Conservation (phyloP, 2,329 filamentous ascomycete species). For the Aspergillus melleus region DNA sequence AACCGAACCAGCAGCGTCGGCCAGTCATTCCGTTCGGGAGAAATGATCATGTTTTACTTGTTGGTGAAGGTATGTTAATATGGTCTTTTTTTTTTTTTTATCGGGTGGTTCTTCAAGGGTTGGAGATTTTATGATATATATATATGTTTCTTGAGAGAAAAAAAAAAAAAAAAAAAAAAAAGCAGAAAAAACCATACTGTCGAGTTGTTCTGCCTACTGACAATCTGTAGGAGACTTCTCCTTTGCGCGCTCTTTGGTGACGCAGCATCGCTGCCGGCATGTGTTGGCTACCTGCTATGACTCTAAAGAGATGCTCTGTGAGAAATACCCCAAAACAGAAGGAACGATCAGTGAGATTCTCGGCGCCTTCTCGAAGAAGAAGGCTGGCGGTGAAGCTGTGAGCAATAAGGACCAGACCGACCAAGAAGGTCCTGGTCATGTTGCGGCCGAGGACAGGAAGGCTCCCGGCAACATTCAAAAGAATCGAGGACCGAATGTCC, state of each 20-base stretch:
- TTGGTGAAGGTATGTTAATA: conserved; percentile 45
- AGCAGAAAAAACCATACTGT: not conserved
- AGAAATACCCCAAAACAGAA: conserved; percentile 73
- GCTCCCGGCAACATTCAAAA: not conserved
- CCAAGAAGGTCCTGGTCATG: not conserved
- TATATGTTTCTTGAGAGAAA: no score
- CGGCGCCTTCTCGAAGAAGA: conserved; percentile 5
- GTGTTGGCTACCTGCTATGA: conserved; percentile 49
- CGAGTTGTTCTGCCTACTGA: not conserved
- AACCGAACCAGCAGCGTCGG: conserved; percentile 24
- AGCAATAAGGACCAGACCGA: not conserved
- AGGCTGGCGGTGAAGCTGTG: not conserved
- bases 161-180: no score
- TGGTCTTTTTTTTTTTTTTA: not conserved
- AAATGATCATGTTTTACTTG: conserved; percentile 43
- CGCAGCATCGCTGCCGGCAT: conserved; percentile 41
- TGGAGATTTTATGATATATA: no score
- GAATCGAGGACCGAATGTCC: conserved; percentile 28
- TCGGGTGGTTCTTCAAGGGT: not conserved
- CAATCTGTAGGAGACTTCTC: conserved; percentile 47
- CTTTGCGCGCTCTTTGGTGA: conserved; percentile 46
- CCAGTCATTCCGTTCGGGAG: conserved; percentile 43
- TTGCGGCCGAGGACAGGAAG: not conserved
- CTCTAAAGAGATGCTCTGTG: conserved; percentile 51
- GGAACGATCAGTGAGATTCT: conserved; percentile 55